Evolutionary conservation across 257 asterid genomes (phyloP).

Genomic region (Salvia rosmarinus): DNA sequence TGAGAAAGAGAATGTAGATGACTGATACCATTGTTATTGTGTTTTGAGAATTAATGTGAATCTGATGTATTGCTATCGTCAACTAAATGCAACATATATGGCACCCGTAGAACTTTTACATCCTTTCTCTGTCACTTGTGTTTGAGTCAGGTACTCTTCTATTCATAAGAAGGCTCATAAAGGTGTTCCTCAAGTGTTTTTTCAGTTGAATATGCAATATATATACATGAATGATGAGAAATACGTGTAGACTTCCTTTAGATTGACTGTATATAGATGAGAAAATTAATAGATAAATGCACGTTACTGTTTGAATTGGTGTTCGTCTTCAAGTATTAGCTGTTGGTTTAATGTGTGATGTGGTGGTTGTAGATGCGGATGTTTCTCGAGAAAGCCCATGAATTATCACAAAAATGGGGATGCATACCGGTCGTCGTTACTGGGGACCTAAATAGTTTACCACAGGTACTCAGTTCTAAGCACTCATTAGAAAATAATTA

Average conservation of each 20-base stretch:
- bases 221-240: conserved; percentile 5
- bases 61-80: neutral
- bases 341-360: conserved; percentile 15
- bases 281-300: conserved; percentile 7
- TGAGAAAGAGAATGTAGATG: neutral
- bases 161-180: neutral
- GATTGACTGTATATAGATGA: neutral
- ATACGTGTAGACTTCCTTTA: neutral
- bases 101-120: neutral
- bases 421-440: conserved; percentile 69
- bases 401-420: conserved; percentile 81
- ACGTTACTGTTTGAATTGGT: conserved; percentile 4
- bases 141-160: neutral
- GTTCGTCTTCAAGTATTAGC: conserved; percentile 5
- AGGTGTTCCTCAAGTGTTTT: neutral
- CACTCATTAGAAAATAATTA: conserved; percentile 14
- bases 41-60: neutral
- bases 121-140: neutral
- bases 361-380: conserved; percentile 65
- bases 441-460: conserved; percentile 82
- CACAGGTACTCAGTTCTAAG: conserved; percentile 50
- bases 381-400: conserved; percentile 74
- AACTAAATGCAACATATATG: neutral
- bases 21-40: neutral
- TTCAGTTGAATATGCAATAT: conserved; percentile 26